Evolutionary conservation across 2,329 filamentous ascomycete genomes (phyloP), one percentile per base, ranked within the genome.

Genomic region (Penicillium oxalicum): DNA sequence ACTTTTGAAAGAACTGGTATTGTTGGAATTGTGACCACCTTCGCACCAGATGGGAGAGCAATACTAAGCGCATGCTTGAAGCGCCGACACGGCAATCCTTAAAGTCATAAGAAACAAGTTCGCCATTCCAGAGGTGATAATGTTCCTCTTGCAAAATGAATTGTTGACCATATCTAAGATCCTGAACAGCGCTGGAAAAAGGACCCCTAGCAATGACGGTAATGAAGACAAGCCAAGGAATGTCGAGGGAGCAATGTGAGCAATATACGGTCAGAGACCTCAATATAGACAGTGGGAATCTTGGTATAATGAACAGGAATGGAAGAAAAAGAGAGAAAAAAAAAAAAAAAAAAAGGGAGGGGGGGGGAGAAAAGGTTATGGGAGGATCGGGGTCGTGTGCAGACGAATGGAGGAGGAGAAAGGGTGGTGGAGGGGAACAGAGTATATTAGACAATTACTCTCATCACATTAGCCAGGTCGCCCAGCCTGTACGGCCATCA

Each of bases 401-500:
- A 11, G 29, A 8, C 29, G 29, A 32, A 11, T 11, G 29, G 29
- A 11, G 29, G 7, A 2, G 29, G 29, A 32, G 11, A 11, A 32
- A 11, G 29, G 29, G 29, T 11, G 29, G 29, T 32, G 7, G 29
- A 32, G 29, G 8, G 29, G 7, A 7, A 32, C 11, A 32, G 8
- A 8, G 29, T 5, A 37, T 7, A 9, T n/a, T n/a, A 12, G 2
- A 12, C 18, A 18, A 18, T 18, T 18, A 18, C 18, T 18, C 18
- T 18, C 18, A 18, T 18, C 18, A 18, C 18, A 18, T 58, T 61
- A 69, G 47, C 57, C 57, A 34, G 61, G 59, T 35, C 74, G 68
- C 40, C 70, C 71, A 42, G 76, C 70, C 49, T 77, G 76, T 62
- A 78, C 75, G 7, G 74, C 74, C 60, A 71, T 65, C 59, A 77